Conservation (phyloP, 2,329 filamentous ascomycete species). For the Parasarocladium wereldwijsianum region DNA sequence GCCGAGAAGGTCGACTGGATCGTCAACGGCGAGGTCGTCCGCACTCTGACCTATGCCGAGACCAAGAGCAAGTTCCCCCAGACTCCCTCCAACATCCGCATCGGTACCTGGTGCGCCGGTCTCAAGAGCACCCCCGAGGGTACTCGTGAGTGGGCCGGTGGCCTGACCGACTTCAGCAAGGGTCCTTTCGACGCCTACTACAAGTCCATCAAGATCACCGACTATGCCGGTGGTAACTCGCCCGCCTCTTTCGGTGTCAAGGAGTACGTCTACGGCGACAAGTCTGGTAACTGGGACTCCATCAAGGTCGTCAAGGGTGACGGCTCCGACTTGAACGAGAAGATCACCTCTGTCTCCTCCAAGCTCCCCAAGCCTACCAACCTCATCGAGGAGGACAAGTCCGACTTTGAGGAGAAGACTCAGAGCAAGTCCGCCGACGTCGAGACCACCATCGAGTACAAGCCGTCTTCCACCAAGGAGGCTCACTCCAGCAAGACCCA, state of each 20-base stretch:
- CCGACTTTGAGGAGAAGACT: conserved; percentile 5
- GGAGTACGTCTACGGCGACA: conserved; percentile 37
- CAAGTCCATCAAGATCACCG: conserved; percentile 37
- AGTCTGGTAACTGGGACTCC: conserved; percentile 32
- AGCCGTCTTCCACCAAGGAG: background rate
- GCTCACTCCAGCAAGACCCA: conserved; percentile 1
- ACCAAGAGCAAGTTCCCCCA: conserved; percentile 52
- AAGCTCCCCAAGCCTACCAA: conserved; percentile 4
- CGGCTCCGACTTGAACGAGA: conserved; percentile 10
- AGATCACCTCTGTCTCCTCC: conserved; percentile 2
- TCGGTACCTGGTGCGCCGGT: conserved; percentile 54
- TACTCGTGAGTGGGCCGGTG: conserved; percentile 58
- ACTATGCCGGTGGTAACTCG: conserved; percentile 36
- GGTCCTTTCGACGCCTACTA: conserved; percentile 41
- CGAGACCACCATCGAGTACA: conserved; percentile 4
- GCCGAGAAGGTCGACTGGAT: conserved; percentile 47
- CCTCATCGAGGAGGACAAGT: conserved; percentile 2
- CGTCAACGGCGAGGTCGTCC: conserved; percentile 45
- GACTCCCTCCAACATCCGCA: conserved; percentile 57
- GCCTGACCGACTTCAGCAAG: conserved; percentile 38
- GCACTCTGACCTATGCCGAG: conserved; percentile 44
- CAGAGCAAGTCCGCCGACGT: conserved; percentile 1
- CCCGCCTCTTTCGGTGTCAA: conserved; percentile 23
- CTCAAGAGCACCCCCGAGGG: conserved; percentile 45
- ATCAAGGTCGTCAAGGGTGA: conserved; percentile 33